Evolutionary conservation across 2,329 filamentous ascomycete genomes (phyloP).

Genomic region (Verticillium zaregamsianum): DNA sequence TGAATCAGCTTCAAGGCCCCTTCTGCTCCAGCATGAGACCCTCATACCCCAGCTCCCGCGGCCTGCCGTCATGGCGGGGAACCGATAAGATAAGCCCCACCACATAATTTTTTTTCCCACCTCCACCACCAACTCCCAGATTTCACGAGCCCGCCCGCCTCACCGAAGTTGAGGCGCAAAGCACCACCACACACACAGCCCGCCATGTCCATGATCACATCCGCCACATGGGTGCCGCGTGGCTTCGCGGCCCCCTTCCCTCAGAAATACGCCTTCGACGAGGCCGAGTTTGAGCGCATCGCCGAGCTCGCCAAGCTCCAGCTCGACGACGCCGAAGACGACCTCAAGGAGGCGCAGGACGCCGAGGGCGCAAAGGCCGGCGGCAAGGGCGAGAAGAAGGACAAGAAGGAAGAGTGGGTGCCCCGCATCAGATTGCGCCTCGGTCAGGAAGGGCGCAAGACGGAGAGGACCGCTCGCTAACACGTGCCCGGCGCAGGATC

Average conservation of each 20-base stretch:
- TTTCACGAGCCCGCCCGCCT: neutral
- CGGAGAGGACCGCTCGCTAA: conserved; percentile 12
- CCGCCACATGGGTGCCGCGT: conserved; percentile 70
- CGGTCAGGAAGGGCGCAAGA: no score
- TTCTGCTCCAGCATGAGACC: no score
- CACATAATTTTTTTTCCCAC: conserved; percentile 16
- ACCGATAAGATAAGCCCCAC: conserved; percentile 31
- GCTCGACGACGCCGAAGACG: conserved; percentile 87
- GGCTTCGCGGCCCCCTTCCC: conserved; percentile 75
- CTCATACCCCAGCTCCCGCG: neutral
- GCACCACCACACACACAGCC: neutral
- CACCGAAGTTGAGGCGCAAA: neutral
- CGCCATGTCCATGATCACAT: conserved; percentile 70
- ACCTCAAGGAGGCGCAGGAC: conserved; percentile 67
- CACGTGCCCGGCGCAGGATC: conserved; percentile 30
- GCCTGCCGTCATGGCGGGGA: neutral
- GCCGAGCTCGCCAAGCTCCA: conserved; percentile 71
- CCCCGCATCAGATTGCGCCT: no score
- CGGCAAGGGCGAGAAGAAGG: conserved; percentile 23
- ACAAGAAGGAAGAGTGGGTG: conserved; percentile 31
- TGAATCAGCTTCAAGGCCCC: no score
- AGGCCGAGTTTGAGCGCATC: conserved; percentile 72
- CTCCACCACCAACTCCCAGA: neutral
- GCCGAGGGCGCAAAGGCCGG: conserved; percentile 17
- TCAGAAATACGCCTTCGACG: conserved; percentile 70